Evolutionary conservation across 2,329 filamentous ascomycete species (phyloP), one percentile per base, ranked within the genome.

Genomic region (Talaromyces sp.): DNA sequence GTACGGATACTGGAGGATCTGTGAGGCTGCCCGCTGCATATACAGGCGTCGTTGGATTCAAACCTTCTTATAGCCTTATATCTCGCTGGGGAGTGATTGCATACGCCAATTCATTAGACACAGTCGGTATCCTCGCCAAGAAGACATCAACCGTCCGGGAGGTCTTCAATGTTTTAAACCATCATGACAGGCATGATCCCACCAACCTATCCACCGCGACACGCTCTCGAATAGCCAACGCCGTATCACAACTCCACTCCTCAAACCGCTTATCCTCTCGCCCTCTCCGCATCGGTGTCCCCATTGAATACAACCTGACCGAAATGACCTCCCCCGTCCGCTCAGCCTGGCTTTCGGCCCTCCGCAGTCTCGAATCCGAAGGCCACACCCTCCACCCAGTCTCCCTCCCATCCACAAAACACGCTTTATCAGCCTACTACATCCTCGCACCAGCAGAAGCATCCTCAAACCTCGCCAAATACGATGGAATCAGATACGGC

Each of bases 401-500:
- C 16, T 92, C 90, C 2, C 83, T 99, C 4, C 93, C 94, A 0
- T 87, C 89, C 0, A 99, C 94, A 1, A 89, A 87, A 67, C 88
- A 91, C 70, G 94, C 95, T 0, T 85, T 99, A 0, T 91, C 93
- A 22, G 91, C 95, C 39, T 99, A 99, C 81, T 99, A 99, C 77
- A 86, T 99, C 64, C 88, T 99, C 64, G 96, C 95, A 0, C 92
- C 95, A 0, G 94, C 95, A 16, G 95, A 99, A 78, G 95, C 95
- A 3, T 92, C 92, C 1, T 98, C 94, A 16, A 99, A 99, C 72
- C 86, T 99, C 2, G 92, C 95, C 65, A 97, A 96, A 76, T 99
- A 97, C 76, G 96, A 99, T 72, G 95, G 95, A 22, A 87, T 98
- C n/a, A 90, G 95, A 11, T 99, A 96, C 77, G 95, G 95, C 1